Percentiles rank a stretch among this genome's conserved stretches.
Evolutionary conservation across 306 rosid genomes (phyloP).

Genomic region (Biancaea sappan): DNA sequence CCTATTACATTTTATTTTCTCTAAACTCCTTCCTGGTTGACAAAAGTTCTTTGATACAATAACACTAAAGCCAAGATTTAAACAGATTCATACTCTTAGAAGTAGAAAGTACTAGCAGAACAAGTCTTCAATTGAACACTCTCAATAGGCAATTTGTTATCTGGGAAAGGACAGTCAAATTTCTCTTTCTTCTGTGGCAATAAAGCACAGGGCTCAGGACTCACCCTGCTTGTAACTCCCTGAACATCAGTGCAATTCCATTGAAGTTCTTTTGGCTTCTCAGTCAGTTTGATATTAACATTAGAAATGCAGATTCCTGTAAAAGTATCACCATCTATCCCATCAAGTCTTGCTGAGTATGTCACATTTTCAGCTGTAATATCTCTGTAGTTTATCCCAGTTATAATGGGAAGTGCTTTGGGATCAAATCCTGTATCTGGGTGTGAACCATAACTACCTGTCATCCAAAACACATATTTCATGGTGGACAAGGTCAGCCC

Average conservation of each 20-base stretch:
- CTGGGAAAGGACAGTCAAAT: constrained; percentile 52
- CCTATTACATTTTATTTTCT: background rate
- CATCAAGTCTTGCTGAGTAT: constrained; percentile 50
- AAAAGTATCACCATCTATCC: constrained; percentile 52
- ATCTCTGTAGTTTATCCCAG: constrained; percentile 54
- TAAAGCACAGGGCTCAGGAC: constrained; percentile 56
- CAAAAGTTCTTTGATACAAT: background rate
- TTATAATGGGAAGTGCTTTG: constrained; percentile 58
- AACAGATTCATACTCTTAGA: background rate
- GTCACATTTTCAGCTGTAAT: constrained; percentile 57
- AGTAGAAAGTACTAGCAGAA: background rate
- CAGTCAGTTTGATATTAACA: constrained; percentile 28
- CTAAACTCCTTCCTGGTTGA: background rate
- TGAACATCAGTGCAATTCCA: constrained; percentile 70
- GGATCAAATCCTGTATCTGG: constrained; percentile 54
- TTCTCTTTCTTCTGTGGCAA: constrained; percentile 40
- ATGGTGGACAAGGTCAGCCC: constrained; percentile 53
- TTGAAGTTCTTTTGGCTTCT: constrained; percentile 41
- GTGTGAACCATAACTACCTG: constrained; percentile 61
- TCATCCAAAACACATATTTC: constrained; percentile 73
- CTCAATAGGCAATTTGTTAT: constrained; percentile 58
- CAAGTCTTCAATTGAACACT: constrained; percentile 54
- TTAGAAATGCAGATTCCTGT: constrained; percentile 70
- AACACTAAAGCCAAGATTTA: background rate
- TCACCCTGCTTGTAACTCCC: constrained; percentile 64